Percentiles rank a stretch among this genome's conserved stretches.
Conservation (phyloP, 371 early-diverging fungal genomes). For the Phascolomyces articulosus region DNA sequence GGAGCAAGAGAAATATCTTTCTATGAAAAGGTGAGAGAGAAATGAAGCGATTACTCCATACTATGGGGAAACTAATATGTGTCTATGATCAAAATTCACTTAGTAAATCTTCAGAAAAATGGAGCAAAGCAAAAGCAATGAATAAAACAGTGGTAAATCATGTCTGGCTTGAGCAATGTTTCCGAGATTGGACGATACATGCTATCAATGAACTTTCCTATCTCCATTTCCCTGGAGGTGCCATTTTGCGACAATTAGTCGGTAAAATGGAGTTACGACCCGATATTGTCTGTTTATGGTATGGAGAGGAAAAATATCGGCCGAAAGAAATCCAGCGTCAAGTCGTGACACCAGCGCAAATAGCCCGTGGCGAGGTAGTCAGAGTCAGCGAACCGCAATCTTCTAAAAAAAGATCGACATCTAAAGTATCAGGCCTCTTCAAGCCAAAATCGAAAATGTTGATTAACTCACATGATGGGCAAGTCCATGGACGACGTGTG, state of each 20-base stretch:
- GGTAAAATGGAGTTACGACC: conserved; percentile 26
- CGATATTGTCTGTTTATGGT: conserved; percentile 26
- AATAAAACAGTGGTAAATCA: conserved; percentile 81
- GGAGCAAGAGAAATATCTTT: background rate
- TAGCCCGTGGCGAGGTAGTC: too few relatives aligned
- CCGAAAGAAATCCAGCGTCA: background rate
- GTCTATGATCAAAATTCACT: background rate
- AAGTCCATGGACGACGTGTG: background rate
- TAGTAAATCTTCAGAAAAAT: conserved; percentile 69
- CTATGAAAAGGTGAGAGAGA: too few relatives aligned
- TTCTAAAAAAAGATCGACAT: too few relatives aligned
- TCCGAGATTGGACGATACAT: conserved; percentile 56
- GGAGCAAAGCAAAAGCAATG: conserved; percentile 58
- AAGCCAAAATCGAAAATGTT: too few relatives aligned
- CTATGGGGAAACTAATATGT: too few relatives aligned
- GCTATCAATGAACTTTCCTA: conserved; percentile 60
- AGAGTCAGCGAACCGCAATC: too few relatives aligned
- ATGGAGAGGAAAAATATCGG: conserved; percentile 15
- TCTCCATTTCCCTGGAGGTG: conserved; percentile 47
- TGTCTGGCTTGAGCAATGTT: conserved; percentile 86
- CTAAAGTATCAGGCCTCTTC: too few relatives aligned
- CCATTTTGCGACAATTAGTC: conserved; percentile 27
- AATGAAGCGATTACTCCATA: too few relatives aligned
- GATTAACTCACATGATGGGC: too few relatives aligned
- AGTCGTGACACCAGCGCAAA: too few relatives aligned